Conservation (phyloP, 345 rosid genomes). For the Acer saccharum region DNA sequence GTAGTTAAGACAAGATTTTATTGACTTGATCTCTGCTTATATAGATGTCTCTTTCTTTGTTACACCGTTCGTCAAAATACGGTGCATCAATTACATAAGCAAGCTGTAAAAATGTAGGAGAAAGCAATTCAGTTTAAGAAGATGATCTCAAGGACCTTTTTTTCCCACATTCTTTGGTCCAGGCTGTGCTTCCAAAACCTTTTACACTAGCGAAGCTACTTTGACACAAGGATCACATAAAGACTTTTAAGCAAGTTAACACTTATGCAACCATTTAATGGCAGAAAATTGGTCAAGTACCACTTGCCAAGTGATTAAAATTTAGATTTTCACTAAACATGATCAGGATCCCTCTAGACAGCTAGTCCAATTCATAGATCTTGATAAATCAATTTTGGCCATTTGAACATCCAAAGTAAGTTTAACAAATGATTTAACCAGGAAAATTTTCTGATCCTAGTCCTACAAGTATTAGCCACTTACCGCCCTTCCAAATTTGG, state of each 20-base stretch:
- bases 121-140: neutral
- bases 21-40: neutral
- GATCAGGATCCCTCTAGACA: neutral
- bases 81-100: neutral
- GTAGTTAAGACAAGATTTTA: neutral
- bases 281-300: neutral
- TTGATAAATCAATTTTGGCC: neutral
- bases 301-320: neutral
- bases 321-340: neutral
- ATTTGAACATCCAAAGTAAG: neutral
- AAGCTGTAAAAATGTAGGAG: neutral
- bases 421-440: neutral
- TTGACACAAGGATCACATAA: neutral
- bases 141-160: neutral
- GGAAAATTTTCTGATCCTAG: neutral
- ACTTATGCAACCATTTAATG: neutral
- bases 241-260: constrained; percentile 4
- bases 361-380: neutral
- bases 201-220: neutral
- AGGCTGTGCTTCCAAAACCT: neutral
- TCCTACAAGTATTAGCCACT: constrained; percentile 23
- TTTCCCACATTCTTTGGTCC: neutral
- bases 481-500: constrained; percentile 51
- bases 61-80: neutral
- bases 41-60: neutral